Evolutionary conservation across 495 filamentous ascomycete genomes (phyloP).

Genomic region (Astrothelium subdiscretum): DNA sequence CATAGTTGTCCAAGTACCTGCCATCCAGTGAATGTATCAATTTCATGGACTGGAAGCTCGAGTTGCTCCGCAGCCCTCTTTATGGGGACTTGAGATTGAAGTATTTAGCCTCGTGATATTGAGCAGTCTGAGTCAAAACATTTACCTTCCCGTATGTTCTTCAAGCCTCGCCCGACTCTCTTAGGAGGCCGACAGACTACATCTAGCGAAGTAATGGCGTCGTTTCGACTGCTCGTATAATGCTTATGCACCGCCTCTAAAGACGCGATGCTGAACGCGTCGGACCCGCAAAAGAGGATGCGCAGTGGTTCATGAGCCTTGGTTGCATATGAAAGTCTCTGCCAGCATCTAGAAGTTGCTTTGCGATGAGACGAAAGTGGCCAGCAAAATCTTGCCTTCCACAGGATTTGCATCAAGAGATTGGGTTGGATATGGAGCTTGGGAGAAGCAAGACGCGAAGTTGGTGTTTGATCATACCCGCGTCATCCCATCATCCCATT

Average conservation of each 20-base stretch:
- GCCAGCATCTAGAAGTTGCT: too few relatives aligned
- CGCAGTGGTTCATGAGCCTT: constrained; percentile 51
- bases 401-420: background rate
- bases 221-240: constrained; percentile 28
- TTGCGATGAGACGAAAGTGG: background rate
- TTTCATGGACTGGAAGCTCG: constrained; percentile 55
- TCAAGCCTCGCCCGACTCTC: constrained; percentile 58
- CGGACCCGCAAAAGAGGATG: constrained; percentile 94
- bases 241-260: constrained; percentile 62
- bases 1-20: constrained; percentile 34
- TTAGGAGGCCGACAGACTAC: constrained; percentile 77
- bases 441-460: background rate
- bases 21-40: constrained; percentile 76
- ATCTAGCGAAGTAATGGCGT: constrained; percentile 67
- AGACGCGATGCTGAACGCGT: constrained; percentile 77
- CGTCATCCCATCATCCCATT: background rate
- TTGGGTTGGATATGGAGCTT: background rate
- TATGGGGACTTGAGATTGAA: constrained; percentile 54
- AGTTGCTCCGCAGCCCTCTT: constrained; percentile 51
- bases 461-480: background rate
- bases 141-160: constrained; percentile 56
- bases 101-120: constrained; percentile 3
- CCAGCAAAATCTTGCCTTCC: background rate
- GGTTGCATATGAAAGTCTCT: constrained; percentile 10
- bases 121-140: background rate